Evolutionary conservation across 345 rosid genomes (phyloP).

Genomic region (Anastatica hierochuntica): DNA sequence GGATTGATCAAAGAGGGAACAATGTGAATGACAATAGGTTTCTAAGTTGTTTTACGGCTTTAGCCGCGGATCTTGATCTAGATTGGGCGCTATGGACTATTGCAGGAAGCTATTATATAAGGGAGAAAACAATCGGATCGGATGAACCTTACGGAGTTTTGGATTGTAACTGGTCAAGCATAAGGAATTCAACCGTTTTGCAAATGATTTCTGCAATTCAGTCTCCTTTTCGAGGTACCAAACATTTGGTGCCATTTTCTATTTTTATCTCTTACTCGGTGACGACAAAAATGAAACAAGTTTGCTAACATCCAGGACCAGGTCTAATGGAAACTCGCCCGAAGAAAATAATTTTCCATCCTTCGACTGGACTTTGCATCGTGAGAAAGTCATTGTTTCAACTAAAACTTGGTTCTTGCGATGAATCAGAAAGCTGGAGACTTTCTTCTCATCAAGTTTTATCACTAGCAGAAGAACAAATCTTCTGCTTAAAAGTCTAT

Average conservation of each 20-base stretch:
- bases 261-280: too few relatives aligned
- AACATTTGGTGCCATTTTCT: too few relatives aligned
- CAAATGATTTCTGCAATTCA: constrained; percentile 49
- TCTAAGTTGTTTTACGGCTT: constrained; percentile 56
- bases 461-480: constrained; percentile 33
- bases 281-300: not conserved
- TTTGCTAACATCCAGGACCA: constrained; percentile 45
- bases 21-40: constrained; percentile 67
- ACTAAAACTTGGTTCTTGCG: constrained; percentile 47
- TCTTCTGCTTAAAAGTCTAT: constrained; percentile 54
- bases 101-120: constrained; percentile 66
- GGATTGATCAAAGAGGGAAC: constrained; percentile 58
- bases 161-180: constrained; percentile 46
- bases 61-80: constrained; percentile 68
- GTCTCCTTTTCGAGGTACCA: constrained; percentile 53
- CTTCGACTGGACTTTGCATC: constrained; percentile 63
- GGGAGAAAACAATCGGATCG: constrained; percentile 47
- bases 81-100: constrained; percentile 86
- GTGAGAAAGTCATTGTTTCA: constrained; percentile 36
- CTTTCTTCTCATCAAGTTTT: constrained; percentile 40
- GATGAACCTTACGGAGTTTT: constrained; percentile 57
- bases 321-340: constrained; percentile 34
- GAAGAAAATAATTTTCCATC: constrained; percentile 67
- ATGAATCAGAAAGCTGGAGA: constrained; percentile 51
- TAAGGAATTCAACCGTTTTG: constrained; percentile 42